Evolutionary conservation across 225 moss, liverwort and hornwort species (phyloP).

Genomic region (Physcomitrellopsis africana): DNA sequence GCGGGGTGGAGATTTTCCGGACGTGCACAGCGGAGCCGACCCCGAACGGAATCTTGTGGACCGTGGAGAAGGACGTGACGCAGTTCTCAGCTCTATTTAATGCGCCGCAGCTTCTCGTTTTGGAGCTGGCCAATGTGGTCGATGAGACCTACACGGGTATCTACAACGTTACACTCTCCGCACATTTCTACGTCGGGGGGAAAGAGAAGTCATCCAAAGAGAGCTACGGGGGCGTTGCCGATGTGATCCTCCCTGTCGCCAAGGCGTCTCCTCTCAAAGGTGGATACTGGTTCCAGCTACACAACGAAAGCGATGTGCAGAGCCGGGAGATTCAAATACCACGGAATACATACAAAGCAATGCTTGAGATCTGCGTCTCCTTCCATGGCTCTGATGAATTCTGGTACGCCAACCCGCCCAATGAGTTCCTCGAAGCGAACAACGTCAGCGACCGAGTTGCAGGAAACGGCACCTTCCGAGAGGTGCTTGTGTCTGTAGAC

Average conservation of each 20-base stretch:
- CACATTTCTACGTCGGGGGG: conserved; percentile 43
- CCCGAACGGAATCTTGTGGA: conserved; percentile 69
- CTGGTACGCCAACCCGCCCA: conserved; percentile 80
- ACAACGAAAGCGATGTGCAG: conserved; percentile 37
- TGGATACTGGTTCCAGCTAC: conserved; percentile 63
- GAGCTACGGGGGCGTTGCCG: conserved; percentile 26
- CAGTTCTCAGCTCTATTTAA: conserved; percentile 70
- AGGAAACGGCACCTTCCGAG: conserved; percentile 69
- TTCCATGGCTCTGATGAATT: conserved; percentile 74
- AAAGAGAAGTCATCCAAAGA: no score
- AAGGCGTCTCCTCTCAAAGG: conserved; percentile 16
- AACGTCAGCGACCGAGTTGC: conserved; percentile 39
- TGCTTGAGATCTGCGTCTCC: conserved; percentile 73
- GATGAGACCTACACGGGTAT: conserved; percentile 63
- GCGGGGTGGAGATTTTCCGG: conserved; percentile 77
- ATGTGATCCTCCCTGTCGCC: conserved; percentile 60
- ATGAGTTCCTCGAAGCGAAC: conserved; percentile 48
- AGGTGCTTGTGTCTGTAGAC: conserved; percentile 64
- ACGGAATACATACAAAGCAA: conserved; percentile 57
- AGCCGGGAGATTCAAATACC: conserved; percentile 46
- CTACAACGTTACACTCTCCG: conserved; percentile 65
- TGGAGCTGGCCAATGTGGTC: conserved; percentile 70
- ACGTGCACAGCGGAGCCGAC: conserved; percentile 83
- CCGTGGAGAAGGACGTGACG: conserved; percentile 82
- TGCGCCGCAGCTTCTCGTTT: conserved; percentile 47